Base-by-base conservation (phyloP, 139 green algal genomes). In the Chlamydomonas asymmetrica region DNA sequence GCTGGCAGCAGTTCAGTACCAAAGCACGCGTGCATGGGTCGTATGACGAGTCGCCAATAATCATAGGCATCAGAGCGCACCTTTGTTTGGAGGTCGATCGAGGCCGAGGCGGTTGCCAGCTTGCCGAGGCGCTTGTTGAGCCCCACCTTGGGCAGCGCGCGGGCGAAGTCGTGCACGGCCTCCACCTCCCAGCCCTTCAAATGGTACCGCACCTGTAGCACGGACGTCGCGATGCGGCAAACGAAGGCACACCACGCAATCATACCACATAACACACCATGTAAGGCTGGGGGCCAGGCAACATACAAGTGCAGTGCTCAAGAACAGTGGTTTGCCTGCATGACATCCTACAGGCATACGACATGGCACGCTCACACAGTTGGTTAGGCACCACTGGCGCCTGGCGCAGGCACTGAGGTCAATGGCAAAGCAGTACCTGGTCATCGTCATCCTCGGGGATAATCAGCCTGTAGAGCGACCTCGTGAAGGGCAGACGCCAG, bases 111-210 rank as follows among this genome's bases (percentile, higher is more conserved):
- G 5, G 65, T 84, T 37, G 43, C 77, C 38, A 50, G 61, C 41
- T 66, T 61, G 1, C 59, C 63, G 25, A 84, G 48, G 34, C 61
- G 67, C 73, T 90, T 90, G 76, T 73, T 78, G 8, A 90, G 37
- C 16, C 69, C 81, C 18, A 90, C 45, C 8, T 22, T 22, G 0
- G 67, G 63, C 5, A 52, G 72, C 6, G 59, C 4, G 32, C 41
- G 59, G 1, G 64, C 75, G 63, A 87, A 90, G n/a, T 84, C 80
- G 45, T 87, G 81, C 3, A 62, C 41, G 5, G 78, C 48, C 62
- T 90, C 85, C 10, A 83, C 25, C 13, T 75, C 67, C 85, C 78
- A 85, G 60, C 79, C 81, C 5, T 39, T 63, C 61, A 90, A 80
- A 50, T 71, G 43, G 69, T 87, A 66, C 0, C 80, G 74, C 22